These are phyloP conservation scores for Lasiodiplodia theobromae DNA, from an alignment of 2,329 filamentous ascomycete genomes.

Conservation along the genomic window DNA sequence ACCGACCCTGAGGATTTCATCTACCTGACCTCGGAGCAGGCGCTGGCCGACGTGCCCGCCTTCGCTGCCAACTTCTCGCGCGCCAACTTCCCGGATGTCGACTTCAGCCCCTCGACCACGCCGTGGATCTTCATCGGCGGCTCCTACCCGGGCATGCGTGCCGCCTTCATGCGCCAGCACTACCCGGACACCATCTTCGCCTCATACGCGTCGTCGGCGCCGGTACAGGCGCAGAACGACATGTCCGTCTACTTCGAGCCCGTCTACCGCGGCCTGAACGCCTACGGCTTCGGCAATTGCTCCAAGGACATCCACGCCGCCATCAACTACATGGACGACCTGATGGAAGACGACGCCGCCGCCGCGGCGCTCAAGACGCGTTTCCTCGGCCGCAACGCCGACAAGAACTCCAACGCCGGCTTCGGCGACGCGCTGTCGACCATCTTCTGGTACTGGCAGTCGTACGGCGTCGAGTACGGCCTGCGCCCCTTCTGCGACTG, in stretches of 20 bases:
- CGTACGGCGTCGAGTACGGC: conserved; percentile 51
- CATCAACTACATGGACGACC: conserved; percentile 56
- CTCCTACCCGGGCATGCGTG: conserved; percentile 48
- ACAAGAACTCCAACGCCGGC: conserved; percentile 54
- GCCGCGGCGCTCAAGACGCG: conserved; percentile 50
- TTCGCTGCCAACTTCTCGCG: conserved; percentile 51
- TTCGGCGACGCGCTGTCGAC: conserved; percentile 55
- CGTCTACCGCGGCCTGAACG: conserved; percentile 55
- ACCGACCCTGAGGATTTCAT: conserved; percentile 45
- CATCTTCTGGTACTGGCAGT: conserved; percentile 54
- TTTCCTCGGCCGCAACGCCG: conserved; percentile 57
- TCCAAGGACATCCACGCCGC: conserved; percentile 58
- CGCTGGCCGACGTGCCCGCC: conserved; percentile 49
- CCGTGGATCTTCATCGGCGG: conserved; percentile 50
- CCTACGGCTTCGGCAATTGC: conserved; percentile 55
- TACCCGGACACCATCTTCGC: conserved; percentile 50
- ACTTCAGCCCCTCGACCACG: conserved; percentile 44
- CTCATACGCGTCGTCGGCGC: conserved; percentile 46
- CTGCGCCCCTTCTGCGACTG: conserved; percentile 56
- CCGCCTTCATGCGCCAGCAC: conserved; percentile 47
- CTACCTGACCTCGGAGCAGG: conserved; percentile 50
- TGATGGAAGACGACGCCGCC: conserved; percentile 42
- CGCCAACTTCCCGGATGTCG: conserved; percentile 41
- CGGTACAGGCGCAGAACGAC: conserved; percentile 56
- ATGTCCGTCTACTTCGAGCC: conserved; percentile 61